Evolutionary conservation across 768 basidiomycete species (phyloP), one percentile per base, ranked within the genome.

Genomic region (Lanmaoa pseudosensibilis): DNA sequence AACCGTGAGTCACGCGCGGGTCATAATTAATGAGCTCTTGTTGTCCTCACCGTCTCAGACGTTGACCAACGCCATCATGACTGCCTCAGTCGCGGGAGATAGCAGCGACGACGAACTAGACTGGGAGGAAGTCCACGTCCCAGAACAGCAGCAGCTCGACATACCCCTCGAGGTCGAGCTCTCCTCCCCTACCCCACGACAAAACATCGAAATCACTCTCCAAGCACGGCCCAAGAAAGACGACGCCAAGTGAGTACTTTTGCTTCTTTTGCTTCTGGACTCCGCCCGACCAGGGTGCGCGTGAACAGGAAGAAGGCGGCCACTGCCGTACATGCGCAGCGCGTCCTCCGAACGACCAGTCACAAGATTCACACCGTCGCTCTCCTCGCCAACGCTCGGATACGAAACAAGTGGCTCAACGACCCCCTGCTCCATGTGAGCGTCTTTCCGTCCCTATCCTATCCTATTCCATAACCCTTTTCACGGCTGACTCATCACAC

Each of bases 321-420:
- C 11, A 69, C 70, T 32, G 62, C 83, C 58, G 71, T 82, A 34
- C 78, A 84, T 57, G 83, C 83, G 15, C 90, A 95, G 65, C 83
- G 94, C 13, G 75, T 86, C 40, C 69, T 85, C 10, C 81, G 94
- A 34, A 82, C 95, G 45, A 83, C 88, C 55, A 86, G 84, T 52
- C 96, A 98, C 75, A 95, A 96, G 73, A 77, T 93, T 15, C 97
- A 99, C 64, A 91, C 93, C 10, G 73, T 95, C 12, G 75, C 82
- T n/a, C 78, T 97, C 15, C 79, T 98, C 13, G 81, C 82, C 15
- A 92, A 87, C 66, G 90, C 87, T 5, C 72, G 78, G 44, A 72
- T 83, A 21, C 83, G 97, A 39, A 98, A 99, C 66, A 76, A 75
- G 55, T 96, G 90, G 89, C 65, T 92, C 15, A 94, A 92, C 52